Evolutionary conservation across 2,329 filamentous ascomycete genomes (phyloP).

Genomic region (Botryotinia globosa): DNA sequence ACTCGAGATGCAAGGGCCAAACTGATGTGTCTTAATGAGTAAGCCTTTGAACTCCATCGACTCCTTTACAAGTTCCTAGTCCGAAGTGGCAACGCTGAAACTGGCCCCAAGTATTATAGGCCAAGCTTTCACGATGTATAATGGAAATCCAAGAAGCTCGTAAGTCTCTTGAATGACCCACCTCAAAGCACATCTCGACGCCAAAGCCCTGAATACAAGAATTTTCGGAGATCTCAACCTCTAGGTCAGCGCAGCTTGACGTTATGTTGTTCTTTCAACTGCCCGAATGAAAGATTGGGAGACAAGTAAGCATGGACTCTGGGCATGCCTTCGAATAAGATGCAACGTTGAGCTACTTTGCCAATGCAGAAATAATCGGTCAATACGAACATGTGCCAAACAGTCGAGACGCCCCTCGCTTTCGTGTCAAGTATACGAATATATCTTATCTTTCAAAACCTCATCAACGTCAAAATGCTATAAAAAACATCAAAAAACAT

Average conservation of each 20-base stretch:
- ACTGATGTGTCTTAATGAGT: neutral
- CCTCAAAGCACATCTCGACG: neutral
- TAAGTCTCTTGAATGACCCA: neutral
- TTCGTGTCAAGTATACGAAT: conserved; percentile 73
- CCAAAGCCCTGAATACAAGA: neutral
- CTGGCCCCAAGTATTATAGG: neutral
- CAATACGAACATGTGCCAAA: conserved; percentile 77
- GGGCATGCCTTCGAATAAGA: no score
- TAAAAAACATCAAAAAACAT: no score
- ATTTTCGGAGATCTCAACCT: neutral
- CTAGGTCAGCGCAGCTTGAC: neutral
- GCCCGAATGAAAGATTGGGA: conserved; percentile 74
- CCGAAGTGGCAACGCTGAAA: neutral
- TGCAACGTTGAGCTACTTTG: conserved; percentile 66
- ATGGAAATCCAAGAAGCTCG: neutral
- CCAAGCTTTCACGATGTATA: neutral
- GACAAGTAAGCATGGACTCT: no score
- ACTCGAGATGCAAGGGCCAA: neutral
- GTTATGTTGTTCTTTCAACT: neutral
- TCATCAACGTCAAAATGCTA: neutral
- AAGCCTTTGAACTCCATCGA: neutral
- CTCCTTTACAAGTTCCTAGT: neutral
- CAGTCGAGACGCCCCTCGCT: conserved; percentile 90
- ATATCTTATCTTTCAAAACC: neutral
- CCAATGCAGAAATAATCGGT: conserved; percentile 73